phyloP scores from a whole-genome alignment of 2,329 filamentous ascomycete genomes.

The Metarhizium rileyi region DNA sequence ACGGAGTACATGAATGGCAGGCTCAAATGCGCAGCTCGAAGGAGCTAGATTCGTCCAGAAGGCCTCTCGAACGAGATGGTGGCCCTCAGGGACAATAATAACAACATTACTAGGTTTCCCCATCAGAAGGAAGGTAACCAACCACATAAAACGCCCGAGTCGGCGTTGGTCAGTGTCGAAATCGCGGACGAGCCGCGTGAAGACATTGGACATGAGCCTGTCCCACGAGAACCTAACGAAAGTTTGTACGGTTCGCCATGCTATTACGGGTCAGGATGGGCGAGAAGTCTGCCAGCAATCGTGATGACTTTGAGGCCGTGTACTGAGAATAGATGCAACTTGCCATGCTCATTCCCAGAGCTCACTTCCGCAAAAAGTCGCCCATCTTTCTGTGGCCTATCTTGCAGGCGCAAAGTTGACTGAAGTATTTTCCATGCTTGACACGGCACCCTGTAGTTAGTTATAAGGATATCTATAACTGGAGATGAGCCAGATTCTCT shows the following conservation, averaged over 20 bases:
- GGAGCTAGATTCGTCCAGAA: not conserved
- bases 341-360: not conserved
- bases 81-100: not conserved
- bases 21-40: not conserved
- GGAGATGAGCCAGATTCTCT: not conserved
- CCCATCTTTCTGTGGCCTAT: not conserved
- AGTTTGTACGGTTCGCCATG: not conserved
- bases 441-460: not conserved
- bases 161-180: not conserved
- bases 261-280: not conserved
- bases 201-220: not conserved
- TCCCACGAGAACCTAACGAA: not conserved
- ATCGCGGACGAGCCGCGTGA: not conserved
- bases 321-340: not conserved
- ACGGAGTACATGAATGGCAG: no score
- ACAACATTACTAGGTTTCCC: not conserved
- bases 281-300: not conserved
- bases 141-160: not conserved
- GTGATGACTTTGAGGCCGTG: not conserved
- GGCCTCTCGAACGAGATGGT: not conserved
- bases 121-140: not conserved
- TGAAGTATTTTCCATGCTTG: not conserved
- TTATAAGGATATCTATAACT: not conserved
- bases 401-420: not conserved
- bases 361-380: not conserved